Evolutionary conservation across 352 stramenopile species (phyloP).

Genomic region (Phytophthora brassicae): DNA sequence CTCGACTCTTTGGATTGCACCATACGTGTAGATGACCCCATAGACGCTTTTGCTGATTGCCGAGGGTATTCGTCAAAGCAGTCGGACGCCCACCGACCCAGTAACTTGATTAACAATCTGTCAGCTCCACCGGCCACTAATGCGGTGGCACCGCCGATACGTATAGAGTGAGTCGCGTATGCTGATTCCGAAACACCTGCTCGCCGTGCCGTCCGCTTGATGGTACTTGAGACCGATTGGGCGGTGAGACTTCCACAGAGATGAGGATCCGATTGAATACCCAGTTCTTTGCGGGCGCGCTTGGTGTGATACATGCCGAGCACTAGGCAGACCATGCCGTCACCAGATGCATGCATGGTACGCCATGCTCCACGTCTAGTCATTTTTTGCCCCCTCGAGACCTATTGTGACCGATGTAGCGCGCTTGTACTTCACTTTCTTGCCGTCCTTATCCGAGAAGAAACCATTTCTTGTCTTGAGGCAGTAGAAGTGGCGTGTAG

Average conservation of each 20-base stretch:
- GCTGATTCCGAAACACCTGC: background rate
- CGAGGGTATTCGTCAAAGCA: constrained; percentile 10
- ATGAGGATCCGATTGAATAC: background rate
- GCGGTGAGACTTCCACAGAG: background rate
- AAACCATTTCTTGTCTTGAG: no score
- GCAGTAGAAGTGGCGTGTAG: no score
- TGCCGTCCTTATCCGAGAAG: no score
- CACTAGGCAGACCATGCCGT: background rate
- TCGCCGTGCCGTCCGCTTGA: background rate
- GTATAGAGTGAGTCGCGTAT: constrained; percentile 12
- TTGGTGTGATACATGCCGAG: background rate
- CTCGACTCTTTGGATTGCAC: background rate
- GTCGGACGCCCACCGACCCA: constrained; percentile 8
- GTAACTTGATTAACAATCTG: constrained; percentile 3
- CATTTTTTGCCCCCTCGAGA: no score
- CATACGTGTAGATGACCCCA: background rate
- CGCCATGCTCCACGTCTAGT: no score
- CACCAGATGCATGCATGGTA: no score
- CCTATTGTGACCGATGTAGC: no score
- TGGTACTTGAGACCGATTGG: background rate
- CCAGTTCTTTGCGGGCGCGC: background rate
- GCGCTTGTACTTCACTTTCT: no score
- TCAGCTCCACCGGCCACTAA: background rate
- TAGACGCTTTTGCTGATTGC: background rate
- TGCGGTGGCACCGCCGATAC: constrained; percentile 4